Base-by-base conservation (phyloP, 1,139 yeast genomes). In the Nematodospora anomalae region DNA sequence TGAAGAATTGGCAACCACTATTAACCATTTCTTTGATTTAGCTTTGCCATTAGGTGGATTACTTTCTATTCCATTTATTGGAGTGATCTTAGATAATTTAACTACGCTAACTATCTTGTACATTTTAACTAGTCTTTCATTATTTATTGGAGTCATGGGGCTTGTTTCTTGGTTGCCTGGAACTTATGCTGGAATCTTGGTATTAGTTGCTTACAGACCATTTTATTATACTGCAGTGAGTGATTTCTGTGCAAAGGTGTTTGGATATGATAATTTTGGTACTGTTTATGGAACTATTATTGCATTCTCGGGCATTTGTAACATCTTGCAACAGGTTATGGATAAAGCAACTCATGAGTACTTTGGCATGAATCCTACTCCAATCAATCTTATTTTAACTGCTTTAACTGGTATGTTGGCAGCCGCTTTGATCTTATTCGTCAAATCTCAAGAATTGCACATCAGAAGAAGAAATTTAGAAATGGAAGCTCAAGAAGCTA, bases 191-290 rank as follows among this genome's bases (percentile, higher is more conserved):
- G 94, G 95, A 7, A 83, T 88, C 29, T 49, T 77, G 1, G 51
- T 84, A 20, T 68, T 90, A 46, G 96, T 87, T n/a, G 67, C 86
- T 1, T 89, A 85, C 60, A 74, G 97, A 57, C 97, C 97, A 11
- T 85, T 89, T 53, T 88, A 85, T 55, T 90, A 89, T 60, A 89
- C 97, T 2, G 88, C 95, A 0, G 86, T 89, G 2, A 84, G 95
- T 4, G 97, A 90, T 58, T 87, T 81, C 55, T 78, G 90, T 55
- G 95, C 96, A 29, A 90, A 90, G 54, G 94, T 89, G 14, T 90
- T 90, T 65, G 97, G 97, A 0, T 89, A 85, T 58, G 84, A 80
- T 40, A 88, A 95, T 1, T 90, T 90, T 62, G 96, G 97, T 27
- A 82, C 90, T 1, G 80, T 89, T n/a, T 90, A 90, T 56, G 97